Evolutionary conservation across 352 stramenopile genomes (phyloP).

Genomic region (Globisporangium megalacanthum): DNA sequence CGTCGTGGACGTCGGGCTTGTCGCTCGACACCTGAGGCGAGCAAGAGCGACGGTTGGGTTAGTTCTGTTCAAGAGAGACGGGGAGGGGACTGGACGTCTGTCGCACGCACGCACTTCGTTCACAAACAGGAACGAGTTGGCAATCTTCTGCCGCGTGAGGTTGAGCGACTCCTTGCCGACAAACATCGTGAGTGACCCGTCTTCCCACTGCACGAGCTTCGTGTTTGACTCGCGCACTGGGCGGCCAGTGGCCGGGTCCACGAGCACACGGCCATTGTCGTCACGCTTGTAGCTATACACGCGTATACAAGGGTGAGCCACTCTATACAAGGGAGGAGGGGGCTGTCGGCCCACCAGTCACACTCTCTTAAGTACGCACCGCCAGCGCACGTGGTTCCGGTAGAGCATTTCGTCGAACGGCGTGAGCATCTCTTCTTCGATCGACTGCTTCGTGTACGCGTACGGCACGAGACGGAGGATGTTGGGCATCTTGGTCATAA

Average conservation of each 20-base stretch:
- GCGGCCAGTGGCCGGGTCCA: conserved; percentile 52
- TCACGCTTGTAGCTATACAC: conserved; percentile 45
- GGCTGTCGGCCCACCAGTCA: not conserved
- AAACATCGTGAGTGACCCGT: conserved; percentile 83
- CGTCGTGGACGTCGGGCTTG: conserved; percentile 56
- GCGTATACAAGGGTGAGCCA: not conserved
- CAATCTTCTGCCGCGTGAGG: conserved; percentile 79
- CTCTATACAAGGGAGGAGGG: too few species aligned
- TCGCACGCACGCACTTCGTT: conserved; percentile 33
- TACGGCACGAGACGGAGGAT: conserved; percentile 77
- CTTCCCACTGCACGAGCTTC: conserved; percentile 84
- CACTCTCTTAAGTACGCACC: conserved; percentile 18
- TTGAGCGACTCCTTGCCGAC: conserved; percentile 79
- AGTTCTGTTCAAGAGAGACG: too few species aligned
- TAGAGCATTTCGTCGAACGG: conserved; percentile 82
- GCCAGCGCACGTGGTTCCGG: conserved; percentile 84
- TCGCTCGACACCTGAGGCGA: conserved; percentile 44
- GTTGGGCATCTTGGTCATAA: conserved; percentile 83
- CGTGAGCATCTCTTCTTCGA: conserved; percentile 77
- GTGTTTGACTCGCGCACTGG: conserved; percentile 73
- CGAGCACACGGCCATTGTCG: conserved; percentile 44
- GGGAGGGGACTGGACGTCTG: too few species aligned
- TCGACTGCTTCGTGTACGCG: conserved; percentile 69
- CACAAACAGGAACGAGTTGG: conserved; percentile 84
- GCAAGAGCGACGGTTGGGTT: too few species aligned